Evolutionary conservation across 257 asterid species (phyloP).

Genomic region (Hygrophila difformis): DNA sequence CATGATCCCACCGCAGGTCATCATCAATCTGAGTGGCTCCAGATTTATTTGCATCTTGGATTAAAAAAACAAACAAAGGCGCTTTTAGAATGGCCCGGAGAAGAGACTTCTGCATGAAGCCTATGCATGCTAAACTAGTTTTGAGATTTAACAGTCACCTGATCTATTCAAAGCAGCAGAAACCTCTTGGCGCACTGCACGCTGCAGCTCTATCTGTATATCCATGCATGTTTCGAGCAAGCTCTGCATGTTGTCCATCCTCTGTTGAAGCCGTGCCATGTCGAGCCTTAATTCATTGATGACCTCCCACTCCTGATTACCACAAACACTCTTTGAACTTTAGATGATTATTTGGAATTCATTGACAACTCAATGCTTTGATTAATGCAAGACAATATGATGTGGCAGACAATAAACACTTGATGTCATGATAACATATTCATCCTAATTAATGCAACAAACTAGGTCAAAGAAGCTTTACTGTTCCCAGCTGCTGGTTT

Average conservation of each 20-base stretch:
- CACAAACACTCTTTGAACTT: too few relatives aligned
- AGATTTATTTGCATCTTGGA: slow-evolving; percentile 20
- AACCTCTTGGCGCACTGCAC: slow-evolving; percentile 63
- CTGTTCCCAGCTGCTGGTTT: slow-evolving; percentile 39
- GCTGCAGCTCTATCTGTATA: slow-evolving; percentile 77
- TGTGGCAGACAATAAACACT: too few relatives aligned
- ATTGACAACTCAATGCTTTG: too few relatives aligned
- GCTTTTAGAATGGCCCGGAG: background rate
- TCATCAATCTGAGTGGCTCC: slow-evolving; percentile 19
- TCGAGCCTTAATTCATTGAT: slow-evolving; percentile 64
- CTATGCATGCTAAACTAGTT: too few relatives aligned
- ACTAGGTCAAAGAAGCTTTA: slow-evolving; percentile 9
- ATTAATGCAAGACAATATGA: too few relatives aligned
- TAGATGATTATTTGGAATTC: too few relatives aligned
- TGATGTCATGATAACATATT: too few relatives aligned
- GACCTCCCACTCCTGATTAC: slow-evolving; percentile 71
- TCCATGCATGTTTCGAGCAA: slow-evolving; percentile 93
- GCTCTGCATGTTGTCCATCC: slow-evolving; percentile 72
- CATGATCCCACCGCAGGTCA: slow-evolving; percentile 47
- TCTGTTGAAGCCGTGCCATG: slow-evolving; percentile 71
- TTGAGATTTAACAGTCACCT: too few relatives aligned
- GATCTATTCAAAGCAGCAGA: slow-evolving; percentile 70
- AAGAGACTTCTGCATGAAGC: too few relatives aligned
- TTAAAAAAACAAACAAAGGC: too few relatives aligned
- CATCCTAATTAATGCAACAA: too few relatives aligned